phyloP scores from a whole-genome alignment of 495 filamentous ascomycete species.

The Hypomontagnella monticulosa region DNA sequence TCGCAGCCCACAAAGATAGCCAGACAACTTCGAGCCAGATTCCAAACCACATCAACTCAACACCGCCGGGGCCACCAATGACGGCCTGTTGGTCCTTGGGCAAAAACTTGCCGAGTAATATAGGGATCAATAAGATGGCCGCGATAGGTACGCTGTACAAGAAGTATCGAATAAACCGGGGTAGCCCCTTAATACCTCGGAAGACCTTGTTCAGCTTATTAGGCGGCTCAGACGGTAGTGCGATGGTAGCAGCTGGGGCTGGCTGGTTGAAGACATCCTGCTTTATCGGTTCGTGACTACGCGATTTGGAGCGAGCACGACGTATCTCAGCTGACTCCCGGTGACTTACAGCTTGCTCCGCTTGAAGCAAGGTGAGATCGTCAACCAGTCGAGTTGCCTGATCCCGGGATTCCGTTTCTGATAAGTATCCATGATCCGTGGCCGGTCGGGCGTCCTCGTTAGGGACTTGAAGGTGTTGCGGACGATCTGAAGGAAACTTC shows the following conservation, averaged over 20 bases:
- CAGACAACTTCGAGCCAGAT: slow-evolving; percentile 96
- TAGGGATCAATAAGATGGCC: slow-evolving; percentile 78
- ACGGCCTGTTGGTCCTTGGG: slow-evolving; percentile 49
- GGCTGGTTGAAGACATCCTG: slow-evolving; percentile 85
- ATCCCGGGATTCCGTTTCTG: slow-evolving; percentile 58
- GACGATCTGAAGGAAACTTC: slow-evolving; percentile 35
- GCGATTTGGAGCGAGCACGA: slow-evolving; percentile 49
- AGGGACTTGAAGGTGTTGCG: slow-evolving; percentile 35
- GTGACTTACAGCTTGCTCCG: slow-evolving; percentile 76
- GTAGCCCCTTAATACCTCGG: slow-evolving; percentile 71
- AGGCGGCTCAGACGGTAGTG: slow-evolving; percentile 40
- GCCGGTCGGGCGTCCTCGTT: slow-evolving; percentile 15
- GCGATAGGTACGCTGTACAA: slow-evolving; percentile 84
- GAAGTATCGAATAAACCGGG: slow-evolving; percentile 82
- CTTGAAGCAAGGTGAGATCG: slow-evolving; percentile 83
- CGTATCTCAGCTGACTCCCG: slow-evolving; percentile 54
- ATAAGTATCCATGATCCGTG: slow-evolving; percentile 21
- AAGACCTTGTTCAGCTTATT: slow-evolving; percentile 66
- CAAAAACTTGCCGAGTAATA: slow-evolving; percentile 80
- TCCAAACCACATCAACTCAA: slow-evolving; percentile 86
- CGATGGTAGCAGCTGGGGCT: slow-evolving; percentile 63
- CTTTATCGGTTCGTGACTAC: slow-evolving; percentile 57
- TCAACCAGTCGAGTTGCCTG: slow-evolving; percentile 79
- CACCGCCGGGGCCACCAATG: slow-evolving; percentile 76
- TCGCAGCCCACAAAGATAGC: slow-evolving; percentile 86